A percentile compares a stretch with the other conserved stretches of the same genome.
phyloP scores from a whole-genome alignment of 202 grass and related monocot genomes.

The Panicum virgatum region DNA sequence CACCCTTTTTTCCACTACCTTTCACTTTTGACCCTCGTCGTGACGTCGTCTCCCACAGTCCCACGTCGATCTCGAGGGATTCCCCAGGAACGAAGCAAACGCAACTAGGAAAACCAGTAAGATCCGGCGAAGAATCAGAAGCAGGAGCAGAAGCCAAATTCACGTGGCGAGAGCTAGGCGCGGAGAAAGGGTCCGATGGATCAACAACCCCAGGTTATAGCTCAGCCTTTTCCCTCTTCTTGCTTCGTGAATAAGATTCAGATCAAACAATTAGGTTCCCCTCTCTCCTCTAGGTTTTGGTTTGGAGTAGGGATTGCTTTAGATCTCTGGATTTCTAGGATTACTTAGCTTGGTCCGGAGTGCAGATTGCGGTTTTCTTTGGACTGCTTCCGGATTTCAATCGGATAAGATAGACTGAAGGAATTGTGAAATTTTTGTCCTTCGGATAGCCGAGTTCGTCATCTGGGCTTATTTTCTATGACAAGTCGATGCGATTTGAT shows the following conservation, averaged over 20 bases:
- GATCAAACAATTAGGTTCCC: background rate
- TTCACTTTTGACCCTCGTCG: background rate
- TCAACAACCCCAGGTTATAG: constrained; percentile 36
- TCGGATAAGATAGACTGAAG: background rate
- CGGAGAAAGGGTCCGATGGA: constrained; percentile 27
- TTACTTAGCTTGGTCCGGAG: background rate
- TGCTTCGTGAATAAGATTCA: background rate
- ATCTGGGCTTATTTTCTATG: background rate
- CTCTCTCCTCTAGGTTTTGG: background rate
- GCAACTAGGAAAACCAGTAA: background rate
- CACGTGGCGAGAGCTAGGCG: background rate
- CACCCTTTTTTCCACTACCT: background rate
- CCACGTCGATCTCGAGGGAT: constrained; percentile 19
- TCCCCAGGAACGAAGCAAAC: background rate
- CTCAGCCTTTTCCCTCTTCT: background rate
- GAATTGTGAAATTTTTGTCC: background rate
- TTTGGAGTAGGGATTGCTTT: background rate
- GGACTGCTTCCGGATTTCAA: background rate
- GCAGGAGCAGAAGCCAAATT: background rate
- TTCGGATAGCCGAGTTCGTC: background rate
- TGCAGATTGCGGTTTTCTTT: background rate
- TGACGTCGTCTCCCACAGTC: no score
- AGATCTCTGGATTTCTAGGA: constrained; percentile 11
- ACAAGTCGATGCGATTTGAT: background rate
- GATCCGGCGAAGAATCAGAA: background rate